phyloP scores from a whole-genome alignment of 441 rosid genomes.

The Breynia disticha region DNA sequence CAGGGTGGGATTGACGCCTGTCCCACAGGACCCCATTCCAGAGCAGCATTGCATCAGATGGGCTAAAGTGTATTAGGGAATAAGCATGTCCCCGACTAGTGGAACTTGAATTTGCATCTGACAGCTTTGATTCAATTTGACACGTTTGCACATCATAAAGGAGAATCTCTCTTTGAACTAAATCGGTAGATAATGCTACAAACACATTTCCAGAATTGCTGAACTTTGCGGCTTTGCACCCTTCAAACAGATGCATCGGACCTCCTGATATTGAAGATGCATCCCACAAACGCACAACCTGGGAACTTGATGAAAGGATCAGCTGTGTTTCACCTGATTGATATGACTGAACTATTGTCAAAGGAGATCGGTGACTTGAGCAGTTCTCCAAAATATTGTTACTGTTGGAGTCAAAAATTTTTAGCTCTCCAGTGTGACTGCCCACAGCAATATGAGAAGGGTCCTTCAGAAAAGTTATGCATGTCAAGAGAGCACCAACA shows the following conservation, averaged over 20 bases:
- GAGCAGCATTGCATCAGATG: slow-evolving; percentile 71
- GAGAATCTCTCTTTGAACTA: slow-evolving; percentile 63
- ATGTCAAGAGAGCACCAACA: slow-evolving; percentile 60
- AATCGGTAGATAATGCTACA: slow-evolving; percentile 63
- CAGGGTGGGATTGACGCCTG: slow-evolving; percentile 46
- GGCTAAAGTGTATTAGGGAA: slow-evolving; percentile 83
- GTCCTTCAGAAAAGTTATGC: slow-evolving; percentile 70
- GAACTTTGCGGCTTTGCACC: slow-evolving; percentile 87
- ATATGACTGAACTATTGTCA: slow-evolving; percentile 66
- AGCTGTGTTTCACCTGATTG: slow-evolving; percentile 52
- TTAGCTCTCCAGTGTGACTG: slow-evolving; percentile 81
- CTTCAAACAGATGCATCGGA: slow-evolving; percentile 64
- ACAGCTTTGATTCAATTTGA: slow-evolving; percentile 42
- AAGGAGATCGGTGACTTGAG: slow-evolving; percentile 71
- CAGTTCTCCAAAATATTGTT: slow-evolving; percentile 63
- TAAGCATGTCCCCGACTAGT: slow-evolving; percentile 68
- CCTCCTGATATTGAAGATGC: slow-evolving; percentile 63
- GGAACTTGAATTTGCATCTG: slow-evolving; percentile 47
- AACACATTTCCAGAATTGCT: slow-evolving; percentile 71
- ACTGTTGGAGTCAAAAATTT: slow-evolving; percentile 64
- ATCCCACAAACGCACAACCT: slow-evolving; percentile 89
- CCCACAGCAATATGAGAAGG: slow-evolving; percentile 80
- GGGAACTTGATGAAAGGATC: slow-evolving; percentile 80
- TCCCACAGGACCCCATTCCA: slow-evolving; percentile 98
- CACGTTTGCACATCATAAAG: slow-evolving; percentile 80